Percentiles rank a stretch among this genome's conserved stretches.
phyloP scores from a whole-genome alignment of 805 yeast genomes.

The Starmerella vaccinii region DNA sequence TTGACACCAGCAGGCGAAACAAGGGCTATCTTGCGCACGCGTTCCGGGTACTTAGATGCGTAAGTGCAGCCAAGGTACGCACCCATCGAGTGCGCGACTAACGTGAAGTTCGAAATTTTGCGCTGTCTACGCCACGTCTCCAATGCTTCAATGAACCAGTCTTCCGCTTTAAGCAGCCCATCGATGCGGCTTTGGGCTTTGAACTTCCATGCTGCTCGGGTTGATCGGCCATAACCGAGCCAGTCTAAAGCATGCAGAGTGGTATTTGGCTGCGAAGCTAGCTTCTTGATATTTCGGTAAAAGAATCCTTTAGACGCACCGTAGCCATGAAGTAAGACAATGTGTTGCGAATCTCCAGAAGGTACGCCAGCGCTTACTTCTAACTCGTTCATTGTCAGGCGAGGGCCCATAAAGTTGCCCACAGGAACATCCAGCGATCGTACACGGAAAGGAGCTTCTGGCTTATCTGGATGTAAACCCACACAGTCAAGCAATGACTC shows the following conservation, averaged over 20 bases:
- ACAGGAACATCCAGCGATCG: constrained; percentile 34
- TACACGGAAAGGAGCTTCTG: constrained; percentile 20
- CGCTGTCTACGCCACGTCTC: constrained; percentile 50
- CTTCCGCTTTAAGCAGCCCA: constrained; percentile 43
- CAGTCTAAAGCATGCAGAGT: constrained; percentile 77
- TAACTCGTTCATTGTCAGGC: constrained; percentile 57
- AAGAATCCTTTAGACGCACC: constrained; percentile 85
- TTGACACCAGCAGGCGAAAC: constrained; percentile 86
- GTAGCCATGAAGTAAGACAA: constrained; percentile 82
- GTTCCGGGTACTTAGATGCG: constrained; percentile 49
- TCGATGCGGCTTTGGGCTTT: constrained; percentile 37
- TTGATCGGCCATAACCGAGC: constrained; percentile 82
- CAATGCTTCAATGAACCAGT: constrained; percentile 55
- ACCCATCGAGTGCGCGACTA: constrained; percentile 86
- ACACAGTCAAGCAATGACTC: constrained; percentile 43
- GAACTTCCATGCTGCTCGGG: constrained; percentile 36
- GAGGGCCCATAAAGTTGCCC: constrained; percentile 1
- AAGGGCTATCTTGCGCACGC: constrained; percentile 59
- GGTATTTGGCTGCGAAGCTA: constrained; percentile 41
- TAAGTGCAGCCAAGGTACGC: constrained; percentile 69
- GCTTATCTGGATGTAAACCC: constrained; percentile 36
- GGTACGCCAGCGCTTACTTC: constrained; percentile 32
- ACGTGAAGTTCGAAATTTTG: constrained; percentile 43
- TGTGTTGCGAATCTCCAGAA: constrained; percentile 34
- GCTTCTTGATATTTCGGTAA: constrained; percentile 52